Evolutionary conservation across 768 basidiomycete genomes (phyloP), one percentile per base, ranked within the genome.

Genomic region (Boletus vinaceobasis): DNA sequence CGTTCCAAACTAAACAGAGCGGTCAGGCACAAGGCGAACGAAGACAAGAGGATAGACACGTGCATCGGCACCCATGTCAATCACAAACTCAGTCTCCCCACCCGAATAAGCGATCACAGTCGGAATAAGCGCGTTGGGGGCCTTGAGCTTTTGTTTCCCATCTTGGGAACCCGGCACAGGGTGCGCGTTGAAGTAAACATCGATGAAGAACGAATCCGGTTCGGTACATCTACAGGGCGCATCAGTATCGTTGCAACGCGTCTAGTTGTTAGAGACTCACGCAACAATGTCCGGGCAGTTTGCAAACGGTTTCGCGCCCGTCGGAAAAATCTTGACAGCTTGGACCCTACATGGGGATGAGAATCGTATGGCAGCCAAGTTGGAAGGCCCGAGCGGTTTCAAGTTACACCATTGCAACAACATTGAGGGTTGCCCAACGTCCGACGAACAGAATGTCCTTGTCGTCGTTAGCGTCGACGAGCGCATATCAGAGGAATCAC

Each of bases 131-230:
- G 81, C 84, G 74, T 92, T 92, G 26, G 83, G 78, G 0, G 83
- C 75, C 57, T 83, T 83, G 53, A 80, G 80, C 58, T 82, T 87
- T 48, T 80, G 81, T 64, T 82, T 85, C 4, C 67, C 66, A 42
- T 76, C 71, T 6, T 77, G 77, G 9, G 69, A 65, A 23, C 73
- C 56, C 13, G 73, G 66, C 5, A 82, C 73, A 1, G 82, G 77
- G 31, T 83, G 80, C 0, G 87, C 84, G 71, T 90, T 90, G 72
- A 92, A 85, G 68, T 82, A 89, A 9, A 90, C 73, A 50, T 90
- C 81, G 17, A 90, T 74, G 63, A 83, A 86, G 73, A 91, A 90
- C 0, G 86, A 79, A 7, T 82, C 79, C 1, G 88, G 90, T 57
- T 86, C 81, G 27, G 90, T 92, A 55, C 75, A 73, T 52, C 90